Base-by-base conservation (phyloP, 805 yeast species). In the Pichia insulana region DNA sequence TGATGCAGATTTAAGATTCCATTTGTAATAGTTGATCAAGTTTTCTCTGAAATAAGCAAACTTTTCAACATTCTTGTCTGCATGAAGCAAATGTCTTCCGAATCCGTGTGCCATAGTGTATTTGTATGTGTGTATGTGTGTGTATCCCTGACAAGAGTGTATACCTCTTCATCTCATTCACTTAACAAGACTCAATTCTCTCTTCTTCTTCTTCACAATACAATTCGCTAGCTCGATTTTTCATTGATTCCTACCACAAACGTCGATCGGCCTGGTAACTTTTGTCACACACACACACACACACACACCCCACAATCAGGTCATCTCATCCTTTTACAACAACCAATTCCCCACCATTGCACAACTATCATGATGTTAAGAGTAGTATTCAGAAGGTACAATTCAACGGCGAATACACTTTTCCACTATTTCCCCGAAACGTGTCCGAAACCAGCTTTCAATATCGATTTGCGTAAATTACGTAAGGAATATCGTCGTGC, bases 401-500 rank as follows among this genome's bases (percentile, higher is more conserved):
- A 22, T 22, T 22, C 25, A 22, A 22, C 25, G 25, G 25, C 25
- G 5, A 22, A 22, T 8, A 36, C 43, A 26, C 17, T 39, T 2
- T 20, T 43, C 10, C 66, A 67, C 38, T 80, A 67, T 55, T 89
- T 90, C 58, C 97, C 96, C 0, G 68, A 73, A 53, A 77, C 88
- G 0, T 80, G 86, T 47, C 81, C 85, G 0, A 42, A 68, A 0
- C 70, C 27, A 28, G 39, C 17, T 22, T 90, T 87, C 63, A 54
- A 58, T 2, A 61, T 87, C 5, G 78, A 86, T 53, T 53, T 67
- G 12, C 64, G 69, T 37, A 54, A 63, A 15, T 68, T 90, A 37
- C 72, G 95, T 40, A 72, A 76, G 44, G 97, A 92, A 58, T 90
- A 78, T 58, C 65, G 95, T 32, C 49, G 55, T 8, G 64, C 88